Evolutionary conservation across 176 grass and related monocot species (phyloP).

Genomic region (Poa pratensis): DNA sequence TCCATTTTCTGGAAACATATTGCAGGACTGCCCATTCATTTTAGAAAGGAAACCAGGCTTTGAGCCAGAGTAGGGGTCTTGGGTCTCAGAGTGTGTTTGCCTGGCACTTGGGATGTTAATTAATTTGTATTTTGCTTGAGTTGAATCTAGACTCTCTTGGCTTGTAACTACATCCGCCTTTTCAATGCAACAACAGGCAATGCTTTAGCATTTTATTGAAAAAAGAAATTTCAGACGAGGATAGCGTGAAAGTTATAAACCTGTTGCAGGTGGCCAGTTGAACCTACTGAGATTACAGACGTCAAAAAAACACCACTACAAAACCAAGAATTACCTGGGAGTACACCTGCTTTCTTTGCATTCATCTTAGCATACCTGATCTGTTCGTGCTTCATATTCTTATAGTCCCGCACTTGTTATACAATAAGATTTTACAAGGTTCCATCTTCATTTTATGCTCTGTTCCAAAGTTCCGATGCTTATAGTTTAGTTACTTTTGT

Average conservation of each 20-base stretch:
- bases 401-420: neutral
- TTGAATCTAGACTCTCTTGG: neutral
- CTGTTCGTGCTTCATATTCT: neutral
- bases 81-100: neutral
- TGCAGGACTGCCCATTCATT: neutral
- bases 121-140: neutral
- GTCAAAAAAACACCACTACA: neutral
- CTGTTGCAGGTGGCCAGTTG: neutral
- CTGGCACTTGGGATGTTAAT: neutral
- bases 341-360: neutral
- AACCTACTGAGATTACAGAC: neutral
- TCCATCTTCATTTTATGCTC: neutral
- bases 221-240: neutral
- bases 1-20: constrained; percentile 14
- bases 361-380: constrained; percentile 20
- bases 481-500: constrained; percentile 35
- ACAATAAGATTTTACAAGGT: constrained; percentile 6
- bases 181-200: neutral
- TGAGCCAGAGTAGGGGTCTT: neutral
- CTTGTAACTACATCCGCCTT: neutral
- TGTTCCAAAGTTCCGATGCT: constrained; percentile 19
- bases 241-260: constrained; percentile 9
- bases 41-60: neutral
- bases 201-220: neutral
- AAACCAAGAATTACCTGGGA: neutral